These are phyloP conservation scores for Pythium rishiriense DNA, from an alignment of 352 stramenopile species.

Conservation along the genomic window DNA sequence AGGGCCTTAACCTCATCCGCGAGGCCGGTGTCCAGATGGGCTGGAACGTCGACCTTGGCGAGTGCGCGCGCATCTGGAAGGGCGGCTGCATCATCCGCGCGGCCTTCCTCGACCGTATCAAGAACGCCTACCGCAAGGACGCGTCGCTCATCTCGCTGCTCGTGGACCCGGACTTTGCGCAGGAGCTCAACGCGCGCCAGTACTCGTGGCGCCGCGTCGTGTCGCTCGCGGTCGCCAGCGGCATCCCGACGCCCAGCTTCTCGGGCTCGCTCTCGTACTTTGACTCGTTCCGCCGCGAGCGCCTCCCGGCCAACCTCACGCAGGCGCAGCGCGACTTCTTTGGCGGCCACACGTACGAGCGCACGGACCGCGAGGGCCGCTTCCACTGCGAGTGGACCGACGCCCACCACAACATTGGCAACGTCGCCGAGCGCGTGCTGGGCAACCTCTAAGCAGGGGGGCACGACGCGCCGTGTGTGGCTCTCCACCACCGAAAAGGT, in stretches of 20 bases:
- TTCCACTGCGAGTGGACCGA: constrained; percentile 99
- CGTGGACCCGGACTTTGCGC: constrained; percentile 96
- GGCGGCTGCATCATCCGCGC: constrained; percentile 99
- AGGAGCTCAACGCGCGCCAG: constrained; percentile 94
- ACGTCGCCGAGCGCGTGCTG: constrained; percentile 92
- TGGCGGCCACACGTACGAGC: constrained; percentile 98
- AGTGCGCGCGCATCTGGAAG: constrained; percentile 99
- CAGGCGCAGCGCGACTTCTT: constrained; percentile 99
- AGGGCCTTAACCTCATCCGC: constrained; percentile 95
- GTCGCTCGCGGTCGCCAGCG: constrained; percentile 93
- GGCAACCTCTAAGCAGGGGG: constrained; percentile 84
- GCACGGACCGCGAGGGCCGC: constrained; percentile 91
- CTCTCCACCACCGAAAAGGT: no score
- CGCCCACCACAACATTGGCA: constrained; percentile 96
- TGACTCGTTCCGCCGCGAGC: constrained; percentile 96
- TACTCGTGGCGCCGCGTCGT: constrained; percentile 97
- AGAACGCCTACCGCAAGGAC: constrained; percentile 92
- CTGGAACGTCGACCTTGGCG: constrained; percentile 96
- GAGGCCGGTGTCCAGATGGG: constrained; percentile 93
- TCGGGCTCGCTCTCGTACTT: constrained; percentile 97
- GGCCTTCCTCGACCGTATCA: constrained; percentile 97
- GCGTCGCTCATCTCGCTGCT: constrained; percentile 94
- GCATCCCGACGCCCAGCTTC: constrained; percentile 92
- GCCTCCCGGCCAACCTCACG: constrained; percentile 96
- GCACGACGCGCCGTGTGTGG: no score